Evolutionary conservation across 352 stramenopile species (phyloP).

Genomic region (Pythium periplocum): DNA sequence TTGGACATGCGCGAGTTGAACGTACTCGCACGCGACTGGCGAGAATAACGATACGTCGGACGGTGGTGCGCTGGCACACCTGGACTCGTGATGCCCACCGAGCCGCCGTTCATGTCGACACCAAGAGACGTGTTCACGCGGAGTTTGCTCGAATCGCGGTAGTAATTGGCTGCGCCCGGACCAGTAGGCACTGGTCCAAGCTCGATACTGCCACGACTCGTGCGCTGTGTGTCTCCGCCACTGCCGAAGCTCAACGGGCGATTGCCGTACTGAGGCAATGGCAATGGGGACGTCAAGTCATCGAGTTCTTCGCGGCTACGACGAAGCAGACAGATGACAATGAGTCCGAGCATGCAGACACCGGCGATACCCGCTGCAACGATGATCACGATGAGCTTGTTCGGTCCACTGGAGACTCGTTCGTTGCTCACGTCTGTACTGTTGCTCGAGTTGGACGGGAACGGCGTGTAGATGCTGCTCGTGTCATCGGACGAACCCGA

Average conservation of each 20-base stretch:
- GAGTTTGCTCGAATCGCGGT: constrained; percentile 11
- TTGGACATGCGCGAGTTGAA: not conserved
- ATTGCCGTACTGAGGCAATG: constrained; percentile 1
- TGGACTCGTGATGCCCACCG: constrained; percentile 13
- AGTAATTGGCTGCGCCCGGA: constrained; percentile 14
- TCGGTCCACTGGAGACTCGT: not conserved
- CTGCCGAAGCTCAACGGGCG: not conserved
- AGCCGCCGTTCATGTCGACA: constrained; percentile 2
- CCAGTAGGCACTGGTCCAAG: constrained; percentile 3
- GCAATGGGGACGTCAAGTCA: constrained; percentile 12
- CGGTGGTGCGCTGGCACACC: constrained; percentile 14
- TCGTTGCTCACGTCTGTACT: constrained; percentile 6
- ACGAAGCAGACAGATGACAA: constrained; percentile 20
- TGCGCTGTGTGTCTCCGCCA: too few species aligned
- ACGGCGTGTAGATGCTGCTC: not conserved
- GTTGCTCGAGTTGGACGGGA: not conserved
- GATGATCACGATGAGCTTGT: constrained; percentile 19
- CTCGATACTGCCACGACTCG: too few species aligned
- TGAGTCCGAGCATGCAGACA: constrained; percentile 14
- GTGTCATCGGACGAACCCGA: not conserved
- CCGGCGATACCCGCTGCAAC: constrained; percentile 15
- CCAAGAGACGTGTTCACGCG: constrained; percentile 9
- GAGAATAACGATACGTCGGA: constrained; percentile 7
- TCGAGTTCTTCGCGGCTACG: constrained; percentile 14
- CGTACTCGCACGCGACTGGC: constrained; percentile 1